phyloP scores from a whole-genome alignment of 192 early-diverging fungal genomes.

The Diversispora epigaea region DNA sequence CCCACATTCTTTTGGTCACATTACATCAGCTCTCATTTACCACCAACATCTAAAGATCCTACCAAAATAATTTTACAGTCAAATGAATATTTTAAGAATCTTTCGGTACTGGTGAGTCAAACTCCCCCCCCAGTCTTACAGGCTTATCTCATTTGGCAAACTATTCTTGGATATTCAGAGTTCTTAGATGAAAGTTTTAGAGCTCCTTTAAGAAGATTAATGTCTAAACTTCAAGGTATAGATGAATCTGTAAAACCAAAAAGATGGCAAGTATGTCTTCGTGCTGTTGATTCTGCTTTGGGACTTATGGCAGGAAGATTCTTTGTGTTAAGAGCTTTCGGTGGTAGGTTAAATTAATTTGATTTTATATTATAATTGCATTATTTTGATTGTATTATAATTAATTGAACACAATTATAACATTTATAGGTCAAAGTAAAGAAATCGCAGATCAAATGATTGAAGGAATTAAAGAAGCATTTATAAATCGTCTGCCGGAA shows the following conservation, averaged over 20 bases:
- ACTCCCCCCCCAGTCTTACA: slow-evolving; percentile 42
- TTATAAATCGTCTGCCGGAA: slow-evolving; percentile 40
- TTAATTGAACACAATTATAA: slow-evolving; percentile 19
- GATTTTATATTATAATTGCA: not conserved
- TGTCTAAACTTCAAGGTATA: slow-evolving; percentile 47
- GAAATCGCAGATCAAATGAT: slow-evolving; percentile 52
- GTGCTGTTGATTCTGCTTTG: slow-evolving; percentile 37
- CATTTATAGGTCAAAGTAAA: slow-evolving; percentile 45
- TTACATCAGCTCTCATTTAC: slow-evolving; percentile 36
- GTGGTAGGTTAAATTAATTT: slow-evolving; percentile 27
- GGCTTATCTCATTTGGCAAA: slow-evolving; percentile 55
- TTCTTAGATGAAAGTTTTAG: slow-evolving; percentile 43
- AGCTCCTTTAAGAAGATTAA: slow-evolving; percentile 40
- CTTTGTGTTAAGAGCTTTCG: slow-evolving; percentile 42
- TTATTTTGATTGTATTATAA: not conserved
- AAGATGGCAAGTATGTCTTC: slow-evolving; percentile 51
- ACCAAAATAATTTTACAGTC: slow-evolving; percentile 50
- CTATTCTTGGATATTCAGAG: slow-evolving; percentile 39
- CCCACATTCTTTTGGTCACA: slow-evolving; percentile 47
- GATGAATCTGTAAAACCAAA: slow-evolving; percentile 45
- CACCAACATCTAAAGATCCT: not conserved
- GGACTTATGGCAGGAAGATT: slow-evolving; percentile 46
- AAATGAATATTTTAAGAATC: slow-evolving; percentile 46
- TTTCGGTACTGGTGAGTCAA: slow-evolving; percentile 43
- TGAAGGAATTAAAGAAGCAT: slow-evolving; percentile 42